phyloP scores from a whole-genome alignment of 1,139 yeast species.

The Pneumocystis oryctolagi region DNA sequence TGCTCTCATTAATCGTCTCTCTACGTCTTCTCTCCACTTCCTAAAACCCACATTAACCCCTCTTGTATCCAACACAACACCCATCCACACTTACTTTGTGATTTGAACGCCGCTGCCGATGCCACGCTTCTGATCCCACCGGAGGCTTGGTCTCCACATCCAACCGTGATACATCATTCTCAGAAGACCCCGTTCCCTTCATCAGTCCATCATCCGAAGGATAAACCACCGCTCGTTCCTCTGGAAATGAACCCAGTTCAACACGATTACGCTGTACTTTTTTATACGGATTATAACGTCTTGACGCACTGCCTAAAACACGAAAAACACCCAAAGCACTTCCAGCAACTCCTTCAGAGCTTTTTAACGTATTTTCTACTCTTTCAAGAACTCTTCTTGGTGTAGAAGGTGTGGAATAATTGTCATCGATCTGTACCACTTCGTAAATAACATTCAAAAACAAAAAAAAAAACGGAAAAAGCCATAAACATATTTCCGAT shows the following conservation, averaged over 20 bases:
- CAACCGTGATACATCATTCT: background rate
- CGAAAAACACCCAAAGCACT: background rate
- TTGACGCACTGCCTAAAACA: background rate
- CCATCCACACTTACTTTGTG: slow-evolving; percentile 37
- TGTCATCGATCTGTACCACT: background rate
- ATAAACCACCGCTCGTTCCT: background rate
- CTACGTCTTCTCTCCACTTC: slow-evolving; percentile 96
- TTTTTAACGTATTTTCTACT: background rate
- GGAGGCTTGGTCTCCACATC: slow-evolving; percentile 26
- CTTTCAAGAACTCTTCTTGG: background rate
- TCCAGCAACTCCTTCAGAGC: background rate
- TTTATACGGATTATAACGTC: background rate
- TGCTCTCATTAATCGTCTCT: slow-evolving; percentile 80
- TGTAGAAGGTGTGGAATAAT: background rate
- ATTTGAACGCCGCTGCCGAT: slow-evolving; percentile 65
- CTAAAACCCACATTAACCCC: no score
- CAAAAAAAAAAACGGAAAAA: background rate
- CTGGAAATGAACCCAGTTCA: background rate
- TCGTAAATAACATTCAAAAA: background rate
- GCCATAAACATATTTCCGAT: background rate
- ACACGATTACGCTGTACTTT: background rate
- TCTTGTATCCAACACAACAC: no score
- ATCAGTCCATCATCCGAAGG: background rate
- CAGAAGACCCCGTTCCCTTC: background rate
- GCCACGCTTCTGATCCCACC: slow-evolving; percentile 70